These are phyloP conservation scores for Prunus fruticosa DNA, from an alignment of 306 rosid genomes.

Conservation along the genomic window DNA sequence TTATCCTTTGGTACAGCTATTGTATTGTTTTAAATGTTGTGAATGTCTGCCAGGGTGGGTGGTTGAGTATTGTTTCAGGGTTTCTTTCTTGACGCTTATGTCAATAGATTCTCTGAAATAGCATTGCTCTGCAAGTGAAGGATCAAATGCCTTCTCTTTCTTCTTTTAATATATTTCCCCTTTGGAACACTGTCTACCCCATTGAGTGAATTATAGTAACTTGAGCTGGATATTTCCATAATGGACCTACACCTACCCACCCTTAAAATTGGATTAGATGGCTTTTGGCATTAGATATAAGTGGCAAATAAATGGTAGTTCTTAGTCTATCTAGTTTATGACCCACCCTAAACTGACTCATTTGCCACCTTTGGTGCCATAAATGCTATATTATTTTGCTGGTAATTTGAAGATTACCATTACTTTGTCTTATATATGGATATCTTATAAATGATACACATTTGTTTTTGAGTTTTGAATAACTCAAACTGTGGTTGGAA, in stretches of 20 bases:
- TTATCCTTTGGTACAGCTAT: neutral
- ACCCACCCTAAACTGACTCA: neutral
- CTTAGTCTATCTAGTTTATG: neutral
- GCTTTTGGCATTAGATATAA: neutral
- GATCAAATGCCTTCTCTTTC: neutral
- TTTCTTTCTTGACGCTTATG: neutral
- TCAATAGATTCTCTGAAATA: neutral
- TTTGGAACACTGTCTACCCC: neutral
- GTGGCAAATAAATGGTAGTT: neutral
- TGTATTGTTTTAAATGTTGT: neutral
- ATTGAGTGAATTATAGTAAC: neutral
- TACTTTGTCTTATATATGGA: neutral
- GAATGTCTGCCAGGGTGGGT: neutral
- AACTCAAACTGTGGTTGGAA: neutral
- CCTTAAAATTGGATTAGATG: neutral
- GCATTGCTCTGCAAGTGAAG: neutral
- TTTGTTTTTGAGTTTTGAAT: neutral
- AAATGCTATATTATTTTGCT: neutral
- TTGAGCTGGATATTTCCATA: neutral
- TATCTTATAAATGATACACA: neutral
- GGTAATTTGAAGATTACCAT: neutral
- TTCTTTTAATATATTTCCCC: neutral
- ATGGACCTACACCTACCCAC: neutral
- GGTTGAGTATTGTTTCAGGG: neutral
- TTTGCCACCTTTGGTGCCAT: neutral